Evolutionary conservation across 139 green algal genomes (phyloP).

Genomic region (Penium margaritaceum): DNA sequence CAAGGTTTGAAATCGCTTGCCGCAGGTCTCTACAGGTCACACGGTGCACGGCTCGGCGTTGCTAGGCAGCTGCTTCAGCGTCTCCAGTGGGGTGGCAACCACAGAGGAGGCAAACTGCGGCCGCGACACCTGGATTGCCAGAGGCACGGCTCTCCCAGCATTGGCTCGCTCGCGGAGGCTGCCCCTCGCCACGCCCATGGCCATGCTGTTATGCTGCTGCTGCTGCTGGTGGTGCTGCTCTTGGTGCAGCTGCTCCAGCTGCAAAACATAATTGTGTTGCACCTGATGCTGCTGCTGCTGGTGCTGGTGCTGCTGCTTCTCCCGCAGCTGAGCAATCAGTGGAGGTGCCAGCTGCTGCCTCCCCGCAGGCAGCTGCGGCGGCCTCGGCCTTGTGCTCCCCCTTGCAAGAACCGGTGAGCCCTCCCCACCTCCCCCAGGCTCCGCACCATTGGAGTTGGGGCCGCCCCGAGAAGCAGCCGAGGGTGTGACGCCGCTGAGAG

Average conservation of each 20-base stretch:
- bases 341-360: not conserved
- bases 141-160: not conserved
- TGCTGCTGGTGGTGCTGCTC: not conserved
- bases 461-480: too few species aligned
- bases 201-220: not conserved
- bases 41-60: too few species aligned
- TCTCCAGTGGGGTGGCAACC: too few species aligned
- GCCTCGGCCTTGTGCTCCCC: too few species aligned
- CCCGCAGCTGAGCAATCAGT: not conserved
- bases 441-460: too few species aligned
- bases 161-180: not conserved
- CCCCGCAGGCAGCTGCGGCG: conserved; percentile 1
- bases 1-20: too few species aligned
- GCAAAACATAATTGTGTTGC: too few species aligned
- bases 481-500: too few species aligned
- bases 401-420: too few species aligned
- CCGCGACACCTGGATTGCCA: not conserved
- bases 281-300: conserved; percentile 5
- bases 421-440: too few species aligned
- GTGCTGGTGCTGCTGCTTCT: conserved; percentile 2
- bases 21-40: too few species aligned
- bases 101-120: not conserved
- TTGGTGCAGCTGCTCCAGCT: not conserved
- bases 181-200: not conserved
- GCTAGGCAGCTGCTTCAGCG: too few species aligned